Base-by-base conservation (phyloP, 1,139 yeast species). In the Nakaseomyces sp. region DNA sequence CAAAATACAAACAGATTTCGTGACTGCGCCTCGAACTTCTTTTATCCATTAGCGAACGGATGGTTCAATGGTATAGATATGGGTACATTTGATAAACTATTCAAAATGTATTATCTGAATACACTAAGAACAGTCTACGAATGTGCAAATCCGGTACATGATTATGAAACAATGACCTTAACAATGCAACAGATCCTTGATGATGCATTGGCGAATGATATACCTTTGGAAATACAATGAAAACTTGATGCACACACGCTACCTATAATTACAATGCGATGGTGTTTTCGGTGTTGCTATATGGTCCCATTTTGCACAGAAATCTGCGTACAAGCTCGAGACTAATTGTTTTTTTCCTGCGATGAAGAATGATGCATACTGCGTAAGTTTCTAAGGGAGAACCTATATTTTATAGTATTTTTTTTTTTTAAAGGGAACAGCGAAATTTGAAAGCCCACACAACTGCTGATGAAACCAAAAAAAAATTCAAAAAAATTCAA, bases 21-120 rank as follows among this genome's bases (percentile, higher is more conserved):
- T 24, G 56, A 53, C 31, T 44, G 59, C 25, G 66, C 69, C 0
- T 48, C 57, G 8, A 47, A 49, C 29, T 67, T 64, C 41, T 68
- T 67, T 43, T 66, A 63, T 45, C 70, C 71, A 1, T 46, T 68
- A 28, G 67, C 66, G 0, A 63, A 65, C 45, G 69, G 64, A 2
- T 65, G 68, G 69, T 43, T 58, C 4, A 62, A 61, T 41, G 70
- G 70, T 9, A 65, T 66, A 4, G 55, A 65, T 37, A 42, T 66
- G 30, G 70, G 70, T 1, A 47, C 62, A 2, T 63, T 57, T 39
- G 67, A 63, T 39, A 60, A 58, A 25, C 44, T 67, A 40, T 67
- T 68, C 49, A 53, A 65, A 40, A 55, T 56, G 22, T 70, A 68
- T 43, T 68, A 66, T 46, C 36, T 67, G 2, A 50, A 54, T n/a